Conservation (phyloP, 2,329 filamentous ascomycete genomes). For the Rachicladosporium sp. region DNA sequence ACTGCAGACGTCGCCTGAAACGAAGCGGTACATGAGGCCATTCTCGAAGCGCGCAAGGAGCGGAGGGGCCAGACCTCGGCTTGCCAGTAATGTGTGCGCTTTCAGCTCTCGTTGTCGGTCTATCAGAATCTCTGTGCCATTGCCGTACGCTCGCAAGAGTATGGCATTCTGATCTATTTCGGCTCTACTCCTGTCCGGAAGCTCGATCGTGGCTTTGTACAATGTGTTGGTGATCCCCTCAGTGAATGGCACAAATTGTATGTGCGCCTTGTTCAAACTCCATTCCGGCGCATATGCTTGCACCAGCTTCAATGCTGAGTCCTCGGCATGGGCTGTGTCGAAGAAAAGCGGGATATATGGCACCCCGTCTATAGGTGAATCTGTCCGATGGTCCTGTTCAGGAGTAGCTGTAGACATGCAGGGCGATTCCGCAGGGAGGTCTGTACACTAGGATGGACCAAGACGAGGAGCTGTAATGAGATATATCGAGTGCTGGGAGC, state of each 20-base stretch:
- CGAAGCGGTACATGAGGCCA: constrained; percentile 87
- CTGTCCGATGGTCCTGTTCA: constrained; percentile 12
- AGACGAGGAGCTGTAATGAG: constrained; percentile 6
- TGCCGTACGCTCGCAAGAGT: constrained; percentile 83
- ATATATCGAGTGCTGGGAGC: constrained; percentile 6
- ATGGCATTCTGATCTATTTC: constrained; percentile 75
- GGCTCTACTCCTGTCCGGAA: constrained; percentile 57
- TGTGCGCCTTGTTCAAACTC: constrained; percentile 54
- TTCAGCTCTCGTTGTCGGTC: constrained; percentile 63
- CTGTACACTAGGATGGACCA: constrained; percentile 6
- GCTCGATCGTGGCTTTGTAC: constrained; percentile 62
- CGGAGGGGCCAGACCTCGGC: constrained; percentile 68
- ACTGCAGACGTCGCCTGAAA: constrained; percentile 66
- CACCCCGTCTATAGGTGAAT: constrained; percentile 20
- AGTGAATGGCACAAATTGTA: constrained; percentile 84
- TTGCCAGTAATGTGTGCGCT: constrained; percentile 76
- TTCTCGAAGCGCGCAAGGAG: constrained; percentile 89
- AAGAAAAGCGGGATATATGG: constrained; percentile 62
- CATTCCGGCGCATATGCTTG: constrained; percentile 73
- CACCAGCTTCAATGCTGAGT: constrained; percentile 68
- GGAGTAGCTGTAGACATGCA: constrained; percentile 7
- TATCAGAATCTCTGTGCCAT: constrained; percentile 88
- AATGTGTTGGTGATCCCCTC: constrained; percentile 97
- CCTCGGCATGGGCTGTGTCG: constrained; percentile 61
- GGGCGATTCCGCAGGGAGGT: constrained; percentile 6